Percentiles rank a stretch among this genome's conserved stretches.
These are phyloP conservation scores for Botrytis squamosa DNA, from an alignment of 2,329 filamentous ascomycete species.

Conservation along the genomic window DNA sequence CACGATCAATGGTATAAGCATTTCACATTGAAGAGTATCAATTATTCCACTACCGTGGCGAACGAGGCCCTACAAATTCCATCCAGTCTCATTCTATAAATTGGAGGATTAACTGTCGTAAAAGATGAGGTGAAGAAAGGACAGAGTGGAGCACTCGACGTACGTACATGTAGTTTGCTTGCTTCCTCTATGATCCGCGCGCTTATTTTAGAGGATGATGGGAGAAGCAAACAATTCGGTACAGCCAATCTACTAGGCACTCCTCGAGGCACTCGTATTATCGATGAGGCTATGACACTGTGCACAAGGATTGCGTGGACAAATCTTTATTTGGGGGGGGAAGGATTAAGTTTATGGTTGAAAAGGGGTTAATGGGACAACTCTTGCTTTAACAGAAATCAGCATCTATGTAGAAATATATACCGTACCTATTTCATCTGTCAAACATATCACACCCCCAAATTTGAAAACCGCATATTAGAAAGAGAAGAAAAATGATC, in stretches of 20 bases:
- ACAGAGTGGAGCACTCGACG: neutral
- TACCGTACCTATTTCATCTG: neutral
- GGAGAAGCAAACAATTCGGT: neutral
- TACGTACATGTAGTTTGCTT: neutral
- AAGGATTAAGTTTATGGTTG: neutral
- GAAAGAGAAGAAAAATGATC: conserved; percentile 1
- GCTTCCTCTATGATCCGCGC: neutral
- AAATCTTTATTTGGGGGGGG: neutral
- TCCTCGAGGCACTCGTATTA: neutral
- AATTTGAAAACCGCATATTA: neutral
- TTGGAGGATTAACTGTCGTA: neutral
- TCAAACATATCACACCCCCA: neutral
- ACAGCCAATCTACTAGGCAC: neutral
- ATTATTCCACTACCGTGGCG: neutral
- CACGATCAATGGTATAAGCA: neutral
- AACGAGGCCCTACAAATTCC: neutral
- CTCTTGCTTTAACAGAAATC: neutral
- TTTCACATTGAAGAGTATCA: neutral
- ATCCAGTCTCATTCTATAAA: neutral
- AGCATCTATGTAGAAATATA: conserved; percentile 1
- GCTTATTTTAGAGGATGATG: neutral
- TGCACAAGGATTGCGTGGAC: neutral
- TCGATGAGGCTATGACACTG: neutral
- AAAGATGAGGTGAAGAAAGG: neutral
- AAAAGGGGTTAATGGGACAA: neutral